These are phyloP conservation scores for Pseudogymnoascus sp. DNA, from an alignment of 2,329 filamentous ascomycete genomes.

Conservation along the genomic window DNA sequence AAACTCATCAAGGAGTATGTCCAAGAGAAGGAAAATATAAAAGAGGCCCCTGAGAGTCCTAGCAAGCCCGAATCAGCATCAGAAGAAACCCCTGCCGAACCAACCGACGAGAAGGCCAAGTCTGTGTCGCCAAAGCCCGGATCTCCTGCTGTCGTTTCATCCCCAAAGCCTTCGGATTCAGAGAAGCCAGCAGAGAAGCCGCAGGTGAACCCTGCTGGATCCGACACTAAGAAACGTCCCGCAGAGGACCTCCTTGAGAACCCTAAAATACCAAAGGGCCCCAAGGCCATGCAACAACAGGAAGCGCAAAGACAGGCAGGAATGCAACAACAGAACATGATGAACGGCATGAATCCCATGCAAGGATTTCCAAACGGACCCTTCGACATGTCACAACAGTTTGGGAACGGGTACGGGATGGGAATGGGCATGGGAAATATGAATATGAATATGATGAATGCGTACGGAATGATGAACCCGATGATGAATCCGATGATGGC, in stretches of 20 bases:
- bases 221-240: constrained; percentile 65
- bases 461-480: constrained; percentile 19
- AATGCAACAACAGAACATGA: constrained; percentile 36
- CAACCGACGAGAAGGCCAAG: constrained; percentile 29
- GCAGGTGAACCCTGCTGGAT: constrained; percentile 23
- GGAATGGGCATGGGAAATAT: constrained; percentile 26
- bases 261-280: constrained; percentile 55
- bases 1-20: constrained; percentile 71
- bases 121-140: constrained; percentile 24
- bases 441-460: constrained; percentile 26
- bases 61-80: constrained; percentile 21
- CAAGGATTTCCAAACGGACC: constrained; percentile 26
- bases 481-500: constrained; percentile 28
- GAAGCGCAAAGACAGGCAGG: constrained; percentile 32
- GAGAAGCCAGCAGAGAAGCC: constrained; percentile 28
- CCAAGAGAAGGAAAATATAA: constrained; percentile 43
- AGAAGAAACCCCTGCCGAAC: constrained; percentile 25
- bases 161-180: constrained; percentile 27
- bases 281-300: constrained; percentile 54
- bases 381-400: constrained; percentile 21
- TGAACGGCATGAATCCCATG: constrained; percentile 38
- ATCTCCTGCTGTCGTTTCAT: constrained; percentile 23
- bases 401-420: constrained; percentile 30
- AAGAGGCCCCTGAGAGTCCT: constrained; percentile 31
- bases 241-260: constrained; percentile 65